Evolutionary conservation across 2,329 filamentous ascomycete species (phyloP).

Genomic region (Talaromyces amestolkiae): DNA sequence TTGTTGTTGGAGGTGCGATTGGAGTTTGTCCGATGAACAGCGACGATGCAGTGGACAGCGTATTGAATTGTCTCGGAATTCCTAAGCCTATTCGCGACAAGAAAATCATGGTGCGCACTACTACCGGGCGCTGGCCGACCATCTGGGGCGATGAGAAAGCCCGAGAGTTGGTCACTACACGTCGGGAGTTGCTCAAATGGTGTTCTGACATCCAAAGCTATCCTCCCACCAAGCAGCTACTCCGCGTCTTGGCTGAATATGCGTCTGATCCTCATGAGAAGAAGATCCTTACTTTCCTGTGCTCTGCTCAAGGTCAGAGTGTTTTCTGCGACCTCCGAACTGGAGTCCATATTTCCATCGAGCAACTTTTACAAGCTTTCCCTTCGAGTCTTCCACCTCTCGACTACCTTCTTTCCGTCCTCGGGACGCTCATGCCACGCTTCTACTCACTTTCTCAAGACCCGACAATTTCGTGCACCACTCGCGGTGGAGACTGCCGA

Average conservation of each 20-base stretch:
- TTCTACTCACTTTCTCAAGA: conserved; percentile 99
- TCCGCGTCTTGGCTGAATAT: conserved; percentile 82
- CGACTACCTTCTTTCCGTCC: conserved; percentile 72
- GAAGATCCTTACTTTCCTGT: conserved; percentile 82
- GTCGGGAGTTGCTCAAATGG: conserved; percentile 91
- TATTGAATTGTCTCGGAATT: conserved; percentile 77
- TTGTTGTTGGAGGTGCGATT: conserved; percentile 94
- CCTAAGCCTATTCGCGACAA: conserved; percentile 82
- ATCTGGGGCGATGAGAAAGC: conserved; percentile 93
- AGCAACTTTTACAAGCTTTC: conserved; percentile 86
- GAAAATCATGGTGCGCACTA: conserved; percentile 74
- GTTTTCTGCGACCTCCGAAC: conserved; percentile 93
- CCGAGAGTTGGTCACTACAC: conserved; percentile 82
- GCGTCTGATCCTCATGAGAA: conserved; percentile 77
- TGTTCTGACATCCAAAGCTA: conserved; percentile 92
- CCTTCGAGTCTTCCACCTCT: conserved; percentile 86
- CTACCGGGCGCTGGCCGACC: conserved; percentile 85
- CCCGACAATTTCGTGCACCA: conserved; percentile 73
- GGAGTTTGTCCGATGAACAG: conserved; percentile 90
- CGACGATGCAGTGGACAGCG: conserved; percentile 70
- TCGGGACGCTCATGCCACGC: conserved; percentile 89
- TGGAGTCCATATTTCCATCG: conserved; percentile 77
- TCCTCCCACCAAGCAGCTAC: conserved; percentile 79
- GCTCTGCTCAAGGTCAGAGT: conserved; percentile 84
- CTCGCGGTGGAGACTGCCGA: conserved; percentile 67